Evolutionary conservation across 2,329 filamentous ascomycete species (phyloP).

Genomic region (Aureobasidium lini): DNA sequence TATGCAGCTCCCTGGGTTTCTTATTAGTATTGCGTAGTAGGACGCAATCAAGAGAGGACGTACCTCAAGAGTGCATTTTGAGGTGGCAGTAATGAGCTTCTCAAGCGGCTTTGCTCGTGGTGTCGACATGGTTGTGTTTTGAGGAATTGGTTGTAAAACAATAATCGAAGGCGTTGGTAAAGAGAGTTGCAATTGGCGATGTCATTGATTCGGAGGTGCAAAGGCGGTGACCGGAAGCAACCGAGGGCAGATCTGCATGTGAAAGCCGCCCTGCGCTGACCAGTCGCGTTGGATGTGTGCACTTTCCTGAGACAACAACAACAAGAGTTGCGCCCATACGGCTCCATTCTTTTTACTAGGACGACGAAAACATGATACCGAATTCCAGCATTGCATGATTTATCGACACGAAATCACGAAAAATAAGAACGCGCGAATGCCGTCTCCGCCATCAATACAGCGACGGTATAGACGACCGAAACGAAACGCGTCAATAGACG

Average conservation of each 20-base stretch:
- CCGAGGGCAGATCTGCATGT: conserved; percentile 2
- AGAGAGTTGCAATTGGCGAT: background rate
- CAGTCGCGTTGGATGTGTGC: background rate
- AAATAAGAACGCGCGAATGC: conserved; percentile 6
- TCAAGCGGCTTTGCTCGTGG: conserved; percentile 56
- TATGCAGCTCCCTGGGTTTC: conserved; percentile 65
- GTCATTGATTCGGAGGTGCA: background rate
- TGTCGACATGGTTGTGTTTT: conserved; percentile 25
- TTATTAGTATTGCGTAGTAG: background rate
- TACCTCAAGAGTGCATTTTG: conserved; percentile 61
- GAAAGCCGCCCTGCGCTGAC: background rate
- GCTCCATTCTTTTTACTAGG: background rate
- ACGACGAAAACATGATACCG: background rate
- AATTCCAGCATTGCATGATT: background rate
- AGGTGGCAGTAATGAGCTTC: conserved; percentile 58
- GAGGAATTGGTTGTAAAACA: background rate
- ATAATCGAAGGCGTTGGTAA: background rate
- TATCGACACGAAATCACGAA: background rate
- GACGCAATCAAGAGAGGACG: conserved; percentile 9
- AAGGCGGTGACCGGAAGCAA: conserved; percentile 1
- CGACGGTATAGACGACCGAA: background rate
- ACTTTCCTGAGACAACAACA: conserved; percentile 3
- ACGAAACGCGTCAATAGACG: conserved; percentile 30
- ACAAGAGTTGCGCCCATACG: background rate
- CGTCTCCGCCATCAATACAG: background rate